phyloP scores from a whole-genome alignment of 495 filamentous ascomycete species.

The Lentithecium fluviatile region DNA sequence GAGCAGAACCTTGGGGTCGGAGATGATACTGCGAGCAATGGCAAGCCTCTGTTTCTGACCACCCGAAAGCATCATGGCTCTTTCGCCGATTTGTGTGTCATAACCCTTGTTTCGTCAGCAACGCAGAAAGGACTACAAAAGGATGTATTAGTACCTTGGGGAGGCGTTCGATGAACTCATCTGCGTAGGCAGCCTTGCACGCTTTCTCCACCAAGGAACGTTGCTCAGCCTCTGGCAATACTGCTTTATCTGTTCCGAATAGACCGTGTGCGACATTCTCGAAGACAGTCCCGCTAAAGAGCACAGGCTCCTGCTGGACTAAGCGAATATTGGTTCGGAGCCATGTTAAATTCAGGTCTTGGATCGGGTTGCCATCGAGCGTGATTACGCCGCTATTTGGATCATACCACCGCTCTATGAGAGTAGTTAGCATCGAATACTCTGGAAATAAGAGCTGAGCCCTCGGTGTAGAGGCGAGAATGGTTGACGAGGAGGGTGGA shows the following conservation, averaged over 20 bases:
- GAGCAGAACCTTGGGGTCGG: constrained; percentile 89
- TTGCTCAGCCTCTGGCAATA: constrained; percentile 10
- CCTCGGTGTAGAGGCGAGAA: too few species aligned
- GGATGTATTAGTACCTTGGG: constrained; percentile 10
- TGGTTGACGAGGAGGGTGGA: too few species aligned
- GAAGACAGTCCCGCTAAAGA: constrained; percentile 83
- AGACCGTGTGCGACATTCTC: constrained; percentile 87
- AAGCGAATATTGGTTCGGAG: constrained; percentile 86
- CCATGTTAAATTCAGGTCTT: constrained; percentile 82
- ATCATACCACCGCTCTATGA: constrained; percentile 88
- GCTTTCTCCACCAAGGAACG: constrained; percentile 65
- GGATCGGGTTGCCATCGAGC: constrained; percentile 65
- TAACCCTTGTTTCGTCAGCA: constrained; percentile 68
- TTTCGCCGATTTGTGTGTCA: constrained; percentile 91
- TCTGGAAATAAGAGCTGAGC: too few species aligned
- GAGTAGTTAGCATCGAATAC: too few species aligned
- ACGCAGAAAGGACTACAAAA: neutral
- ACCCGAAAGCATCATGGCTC: constrained; percentile 87
- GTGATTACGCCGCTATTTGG: constrained; percentile 55
- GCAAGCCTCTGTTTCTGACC: constrained; percentile 95
- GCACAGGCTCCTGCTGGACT: constrained; percentile 79
- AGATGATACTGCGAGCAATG: constrained; percentile 85
- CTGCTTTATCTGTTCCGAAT: constrained; percentile 66
- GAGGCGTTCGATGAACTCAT: constrained; percentile 78
- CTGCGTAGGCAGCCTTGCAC: constrained; percentile 88